Conservation (phyloP, 495 filamentous ascomycete species). For the Astrocystis sublimbata region DNA sequence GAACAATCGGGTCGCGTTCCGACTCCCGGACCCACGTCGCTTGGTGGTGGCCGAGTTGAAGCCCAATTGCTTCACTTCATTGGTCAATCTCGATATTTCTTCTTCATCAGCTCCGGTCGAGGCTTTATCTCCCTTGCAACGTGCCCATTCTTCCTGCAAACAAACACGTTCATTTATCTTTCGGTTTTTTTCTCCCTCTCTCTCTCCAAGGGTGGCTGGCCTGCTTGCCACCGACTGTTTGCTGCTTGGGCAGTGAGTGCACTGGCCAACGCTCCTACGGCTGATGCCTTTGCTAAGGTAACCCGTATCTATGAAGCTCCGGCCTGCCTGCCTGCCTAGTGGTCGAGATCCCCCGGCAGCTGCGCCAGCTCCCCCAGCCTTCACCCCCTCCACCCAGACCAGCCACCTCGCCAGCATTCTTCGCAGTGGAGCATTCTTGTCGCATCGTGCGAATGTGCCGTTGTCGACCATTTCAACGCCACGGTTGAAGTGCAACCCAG, state of each 20-base stretch:
- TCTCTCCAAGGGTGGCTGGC: no score
- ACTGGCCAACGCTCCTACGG: background rate
- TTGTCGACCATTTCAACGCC: no score
- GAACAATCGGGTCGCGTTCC: constrained; percentile 1
- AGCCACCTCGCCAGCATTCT: constrained; percentile 7
- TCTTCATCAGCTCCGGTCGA: background rate
- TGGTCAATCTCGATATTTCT: background rate
- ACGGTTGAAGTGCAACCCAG: no score
- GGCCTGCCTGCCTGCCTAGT: constrained; percentile 15
- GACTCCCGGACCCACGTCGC: constrained; percentile 16
- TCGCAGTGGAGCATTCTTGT: background rate
- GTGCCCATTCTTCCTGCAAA: no score
- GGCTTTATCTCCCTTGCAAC: background rate
- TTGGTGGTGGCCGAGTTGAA: background rate
- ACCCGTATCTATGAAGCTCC: no score
- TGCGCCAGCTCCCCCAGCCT: constrained; percentile 12
- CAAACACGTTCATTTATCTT: no score
- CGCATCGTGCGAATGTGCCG: background rate
- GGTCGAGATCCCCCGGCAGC: constrained; percentile 3
- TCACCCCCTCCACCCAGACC: background rate
- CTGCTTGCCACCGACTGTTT: background rate
- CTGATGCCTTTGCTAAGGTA: no score
- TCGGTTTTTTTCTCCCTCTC: no score
- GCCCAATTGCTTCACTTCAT: background rate
- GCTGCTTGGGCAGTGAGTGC: background rate